A percentile compares a stretch with the other conserved stretches of the same genome.
phyloP scores from a whole-genome alignment of 176 grass and related monocot species.

The Eleusine coracana region DNA sequence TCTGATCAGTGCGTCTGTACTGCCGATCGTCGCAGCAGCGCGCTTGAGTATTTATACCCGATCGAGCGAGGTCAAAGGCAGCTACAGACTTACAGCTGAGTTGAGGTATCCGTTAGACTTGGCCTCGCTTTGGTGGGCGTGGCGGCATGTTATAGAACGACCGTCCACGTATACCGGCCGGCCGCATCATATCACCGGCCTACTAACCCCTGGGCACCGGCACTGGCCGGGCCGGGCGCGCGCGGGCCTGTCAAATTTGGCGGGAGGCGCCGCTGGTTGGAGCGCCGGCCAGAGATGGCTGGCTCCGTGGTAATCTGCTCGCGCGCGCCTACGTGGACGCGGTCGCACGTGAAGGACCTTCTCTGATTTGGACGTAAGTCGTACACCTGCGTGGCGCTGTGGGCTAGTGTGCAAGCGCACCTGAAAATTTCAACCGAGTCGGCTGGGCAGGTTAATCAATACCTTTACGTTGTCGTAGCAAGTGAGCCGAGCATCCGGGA shows the following conservation, averaged over 20 bases:
- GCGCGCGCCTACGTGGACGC: background rate
- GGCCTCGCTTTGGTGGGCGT: too few species aligned
- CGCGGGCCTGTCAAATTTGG: conserved; percentile 1
- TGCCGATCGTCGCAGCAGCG: background rate
- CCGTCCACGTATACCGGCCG: background rate
- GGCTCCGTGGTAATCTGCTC: background rate
- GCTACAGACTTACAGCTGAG: too few species aligned
- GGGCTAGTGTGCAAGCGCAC: too few species aligned
- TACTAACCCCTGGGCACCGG: too few species aligned
- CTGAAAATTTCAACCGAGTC: too few species aligned
- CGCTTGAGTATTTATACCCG: background rate
- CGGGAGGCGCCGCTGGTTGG: background rate
- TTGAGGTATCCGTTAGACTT: background rate
- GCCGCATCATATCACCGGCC: background rate
- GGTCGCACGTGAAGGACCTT: background rate
- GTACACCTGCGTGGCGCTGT: too few species aligned
- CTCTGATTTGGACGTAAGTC: background rate
- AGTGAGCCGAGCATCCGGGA: too few species aligned
- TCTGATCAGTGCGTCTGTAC: too few species aligned
- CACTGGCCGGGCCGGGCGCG: background rate
- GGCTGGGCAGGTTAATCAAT: too few species aligned
- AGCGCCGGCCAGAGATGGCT: background rate
- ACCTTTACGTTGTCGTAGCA: too few species aligned
- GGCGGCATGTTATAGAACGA: too few species aligned
- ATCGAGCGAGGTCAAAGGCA: background rate